Evolutionary conservation across 306 rosid genomes (phyloP), one percentile per base, ranked within the genome.

Genomic region (Prinsepia uniflora): DNA sequence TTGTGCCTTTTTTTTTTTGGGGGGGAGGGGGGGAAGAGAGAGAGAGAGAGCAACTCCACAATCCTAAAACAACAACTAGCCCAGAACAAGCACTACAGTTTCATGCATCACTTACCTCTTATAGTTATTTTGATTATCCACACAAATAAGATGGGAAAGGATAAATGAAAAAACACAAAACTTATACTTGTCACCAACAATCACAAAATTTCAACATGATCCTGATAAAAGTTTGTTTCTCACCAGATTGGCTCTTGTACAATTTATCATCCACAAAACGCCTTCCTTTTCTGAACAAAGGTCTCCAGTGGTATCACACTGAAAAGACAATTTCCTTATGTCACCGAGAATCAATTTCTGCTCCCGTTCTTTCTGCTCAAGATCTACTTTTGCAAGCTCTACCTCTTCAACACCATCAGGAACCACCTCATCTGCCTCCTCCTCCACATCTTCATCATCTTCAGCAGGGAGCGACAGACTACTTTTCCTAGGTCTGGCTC

Each of bases 351-450:
- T 83, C 87, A 95, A 84, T 75, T 80, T 95, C 64, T 80, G 91
- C 72, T 91, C 97, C 77, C 89, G 85, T 76, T 95, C 96, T 69
- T 68, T 89, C 79, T 83, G 76, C 80, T 95, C 97, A 76, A 95
- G 99, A 74, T 84, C 80, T 74, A 95, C 79, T 82, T 79, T 91
- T 75, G 92, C 97, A 76, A 95, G 96, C 82, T 95, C 99, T 54
- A 95, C 97, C 84, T 95, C 99, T 80, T 95, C 97, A 77, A 91
- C 97, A 75, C 99, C 99, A 73, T 91, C 96, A 76, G 99, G 99
- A 76, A 95, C 99, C 72, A 95, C 87, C 84, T 91, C 96, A 73
- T 91, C 99, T 61, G 99, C 96, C 78, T 89, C 96, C 81, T 95
- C 99, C 83, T 95, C 97, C 74, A 86, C 86, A 83, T 95, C 97